Base-by-base conservation (phyloP, 306 rosid species). In the Fragaria vesca region DNA sequence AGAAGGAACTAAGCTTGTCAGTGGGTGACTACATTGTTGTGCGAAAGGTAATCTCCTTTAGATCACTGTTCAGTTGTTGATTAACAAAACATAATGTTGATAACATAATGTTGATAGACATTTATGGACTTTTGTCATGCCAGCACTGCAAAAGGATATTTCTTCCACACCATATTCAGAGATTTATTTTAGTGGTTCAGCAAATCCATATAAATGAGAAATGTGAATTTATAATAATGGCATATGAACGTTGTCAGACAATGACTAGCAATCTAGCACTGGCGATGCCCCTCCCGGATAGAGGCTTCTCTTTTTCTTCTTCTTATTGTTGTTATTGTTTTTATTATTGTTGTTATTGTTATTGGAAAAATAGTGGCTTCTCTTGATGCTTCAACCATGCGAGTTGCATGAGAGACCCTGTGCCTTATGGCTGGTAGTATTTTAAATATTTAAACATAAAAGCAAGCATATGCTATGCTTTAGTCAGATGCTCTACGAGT, bases 11-110 rank as follows among this genome's bases (percentile, higher is more conserved):
- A 78, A 88, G 90, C 86, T 88, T 95, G 87, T 85, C 96, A 26
- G 91, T 86, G 74, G 99, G 99, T 68, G 97, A 95, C 72, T 93
- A 80, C 69, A 78, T 95, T 54, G 97, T 95, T 24, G 99, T 95
- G 81, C 87, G 99, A 76, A 93, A 91, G 97, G 99, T 93, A 76
- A 66, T 76, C 68, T 86, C 79, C 62, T 66, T 17, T 4, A 68
- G 58, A 67, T 79, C 55, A 32, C 40, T 43, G 55, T 68, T 72
- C 62, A 65, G 38, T 16, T 82, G 48, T 55, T 66, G 6, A 66
- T 43, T 34, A 26, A 62, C 43, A 62, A 26, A 60, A 26, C 36
- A 28, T n/a, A 17, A 7, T 36, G 70, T 66, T 18, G 16, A 9
- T 36, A 2, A 26, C 36, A 28, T n/a, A 17, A 7, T 36, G 70